Percentiles rank a stretch among this genome's conserved stretches.
phyloP scores from a whole-genome alignment of 2,329 filamentous ascomycete genomes.

The Botrytis cinerea region DNA sequence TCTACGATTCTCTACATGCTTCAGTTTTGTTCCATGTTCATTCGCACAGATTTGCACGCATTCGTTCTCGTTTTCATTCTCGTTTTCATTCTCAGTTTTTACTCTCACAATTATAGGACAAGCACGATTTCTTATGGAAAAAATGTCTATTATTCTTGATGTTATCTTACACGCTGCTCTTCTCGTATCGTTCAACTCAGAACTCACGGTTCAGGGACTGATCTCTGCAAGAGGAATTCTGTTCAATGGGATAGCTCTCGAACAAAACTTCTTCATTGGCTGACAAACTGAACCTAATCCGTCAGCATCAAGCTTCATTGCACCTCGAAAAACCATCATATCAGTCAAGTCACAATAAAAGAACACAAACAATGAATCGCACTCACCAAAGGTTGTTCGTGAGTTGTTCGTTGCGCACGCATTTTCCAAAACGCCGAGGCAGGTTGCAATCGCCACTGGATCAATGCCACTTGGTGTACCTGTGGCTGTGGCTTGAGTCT shows the following conservation, averaged over 20 bases:
- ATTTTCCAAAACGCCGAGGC: slow-evolving; percentile 12
- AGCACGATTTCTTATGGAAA: not conserved
- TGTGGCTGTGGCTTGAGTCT: not conserved
- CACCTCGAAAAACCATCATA: slow-evolving; percentile 9
- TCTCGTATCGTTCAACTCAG: too few relatives aligned
- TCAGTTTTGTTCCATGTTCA: not conserved
- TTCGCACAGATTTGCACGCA: not conserved
- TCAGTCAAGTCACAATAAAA: slow-evolving; percentile 11
- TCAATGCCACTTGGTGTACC: not conserved
- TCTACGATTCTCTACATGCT: not conserved
- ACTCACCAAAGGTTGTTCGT: slow-evolving; percentile 4
- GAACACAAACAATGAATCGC: slow-evolving; percentile 8
- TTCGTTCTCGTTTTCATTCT: not conserved
- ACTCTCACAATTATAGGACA: not conserved
- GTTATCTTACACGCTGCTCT: not conserved
- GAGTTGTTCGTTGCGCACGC: not conserved
- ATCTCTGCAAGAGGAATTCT: not conserved
- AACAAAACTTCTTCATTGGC: slow-evolving; percentile 11
- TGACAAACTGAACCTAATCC: slow-evolving; percentile 3
- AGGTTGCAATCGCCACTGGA: not conserved
- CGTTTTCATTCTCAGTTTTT: not conserved
- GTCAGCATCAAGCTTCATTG: not conserved
- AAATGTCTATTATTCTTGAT: not conserved
- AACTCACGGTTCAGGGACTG: not conserved
- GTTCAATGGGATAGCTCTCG: not conserved